These are phyloP conservation scores for grape (Vitis vinifera) DNA, from an alignment of 164 flowering plant species.

Conservation along the genomic window DNA sequence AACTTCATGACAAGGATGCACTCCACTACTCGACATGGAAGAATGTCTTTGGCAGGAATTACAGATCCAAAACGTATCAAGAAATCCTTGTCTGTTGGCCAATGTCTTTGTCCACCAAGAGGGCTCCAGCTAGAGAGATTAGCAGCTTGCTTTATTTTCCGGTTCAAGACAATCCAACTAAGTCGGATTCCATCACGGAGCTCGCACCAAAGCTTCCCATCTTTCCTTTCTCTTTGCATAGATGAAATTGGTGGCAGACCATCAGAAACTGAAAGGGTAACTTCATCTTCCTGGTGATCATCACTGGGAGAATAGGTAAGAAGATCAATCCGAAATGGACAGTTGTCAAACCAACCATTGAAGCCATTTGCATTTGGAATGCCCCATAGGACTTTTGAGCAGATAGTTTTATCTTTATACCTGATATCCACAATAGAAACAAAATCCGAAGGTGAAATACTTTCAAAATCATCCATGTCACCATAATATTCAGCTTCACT, in stretches of 20 bases:
- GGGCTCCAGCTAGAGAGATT: constrained; percentile 90
- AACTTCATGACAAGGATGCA: constrained; percentile 80
- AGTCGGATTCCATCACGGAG: constrained; percentile 72
- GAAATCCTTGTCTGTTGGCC: constrained; percentile 91
- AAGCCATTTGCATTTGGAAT: constrained; percentile 72
- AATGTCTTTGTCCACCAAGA: constrained; percentile 89
- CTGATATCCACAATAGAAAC: constrained; percentile 81
- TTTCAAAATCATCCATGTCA: constrained; percentile 59
- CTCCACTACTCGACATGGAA: constrained; percentile 78
- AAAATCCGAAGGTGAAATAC: constrained; percentile 70
- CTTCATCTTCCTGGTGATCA: constrained; percentile 44
- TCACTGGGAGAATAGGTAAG: constrained; percentile 48
- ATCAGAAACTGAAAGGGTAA: constrained; percentile 68
- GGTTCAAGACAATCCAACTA: constrained; percentile 89
- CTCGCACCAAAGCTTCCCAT: constrained; percentile 90
- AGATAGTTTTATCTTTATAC: constrained; percentile 67
- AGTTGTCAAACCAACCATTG: constrained; percentile 83
- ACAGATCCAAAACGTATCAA: constrained; percentile 82
- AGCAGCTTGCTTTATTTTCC: constrained; percentile 72
- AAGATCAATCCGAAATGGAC: constrained; percentile 85
- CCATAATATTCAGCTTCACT: constrained; percentile 80
- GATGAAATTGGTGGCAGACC: constrained; percentile 70
- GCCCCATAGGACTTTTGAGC: constrained; percentile 88
- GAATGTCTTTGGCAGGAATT: constrained; percentile 85
- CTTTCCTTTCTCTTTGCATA: constrained; percentile 83